Evolutionary conservation across 345 rosid species (phyloP), one percentile per base, ranked within the genome.

Genomic region (Pseudoturritis turrita): DNA sequence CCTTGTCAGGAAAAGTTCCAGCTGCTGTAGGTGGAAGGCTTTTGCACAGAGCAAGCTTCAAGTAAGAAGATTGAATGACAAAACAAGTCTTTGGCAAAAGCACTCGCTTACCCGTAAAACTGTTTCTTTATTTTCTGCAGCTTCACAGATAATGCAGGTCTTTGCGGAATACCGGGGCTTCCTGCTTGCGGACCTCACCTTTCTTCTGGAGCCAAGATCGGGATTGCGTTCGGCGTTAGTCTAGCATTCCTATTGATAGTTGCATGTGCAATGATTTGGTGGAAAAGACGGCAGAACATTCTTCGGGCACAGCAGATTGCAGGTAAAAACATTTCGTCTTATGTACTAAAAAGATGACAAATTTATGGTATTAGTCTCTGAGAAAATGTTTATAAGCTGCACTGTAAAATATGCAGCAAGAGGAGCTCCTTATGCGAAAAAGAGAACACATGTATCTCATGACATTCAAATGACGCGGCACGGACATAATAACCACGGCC

Each of bases 351-450:
- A 68, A 44, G 21, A 31, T 49, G 12, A 40, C 31, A 7, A 22
- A 14, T 35, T 12, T 21, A 33, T 0, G 1, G 44, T 25, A 40
- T 29, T 15, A 21, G 55, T 72, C 28, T 53, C 5, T 23, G 17
- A 54, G 13, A 25, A 64, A 22, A 29, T 10, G 15, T 36, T 7
- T 10, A 45, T 56, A 44, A 73, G 74, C 19, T 59, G 28, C 0
- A 8, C 18, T 70, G 31, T 19, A 4, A 36, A 22, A 3, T 35
- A 25, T 55, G 55, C 91, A 95, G 99, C 84, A 36, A 87, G 98
- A 87, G 98, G 94, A 47, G 98, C 99, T 56, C 97, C 99, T 1
- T 95, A 92, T 75, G 99, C 98, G n/a, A 95, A 95, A 77, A 81
- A 92, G 62, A 85, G 98, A 79, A 96, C 99, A 21, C 80, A 88